Percentiles rank a stretch among this genome's conserved stretches.
These are phyloP conservation scores for Penicillium chermesinum DNA, from an alignment of 495 filamentous ascomycete genomes.

Conservation along the genomic window DNA sequence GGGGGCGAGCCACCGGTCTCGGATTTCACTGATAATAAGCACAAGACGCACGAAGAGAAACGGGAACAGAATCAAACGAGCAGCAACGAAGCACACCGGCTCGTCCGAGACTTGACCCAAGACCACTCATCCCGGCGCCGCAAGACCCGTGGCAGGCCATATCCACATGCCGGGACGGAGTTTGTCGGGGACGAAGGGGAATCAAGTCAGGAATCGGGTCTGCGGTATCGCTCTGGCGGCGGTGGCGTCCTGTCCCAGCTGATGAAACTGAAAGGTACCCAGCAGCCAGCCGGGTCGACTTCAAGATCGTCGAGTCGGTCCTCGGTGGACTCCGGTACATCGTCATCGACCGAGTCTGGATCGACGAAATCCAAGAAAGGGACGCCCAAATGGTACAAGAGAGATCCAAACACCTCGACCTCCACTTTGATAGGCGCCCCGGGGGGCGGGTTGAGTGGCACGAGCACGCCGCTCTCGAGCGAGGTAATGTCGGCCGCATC, in stretches of 20 bases:
- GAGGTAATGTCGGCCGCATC: slow-evolving; percentile 27
- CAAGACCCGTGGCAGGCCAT: slow-evolving; percentile 15
- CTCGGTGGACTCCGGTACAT: slow-evolving; percentile 3
- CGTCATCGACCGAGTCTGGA: slow-evolving; percentile 8
- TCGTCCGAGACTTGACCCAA: slow-evolving; percentile 31
- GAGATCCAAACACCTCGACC: slow-evolving; percentile 24
- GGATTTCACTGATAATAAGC: slow-evolving; percentile 28
- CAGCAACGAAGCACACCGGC: slow-evolving; percentile 25
- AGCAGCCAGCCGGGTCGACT: slow-evolving; percentile 3
- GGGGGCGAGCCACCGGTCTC: slow-evolving; percentile 23
- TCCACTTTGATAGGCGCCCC: slow-evolving; percentile 20
- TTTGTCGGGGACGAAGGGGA: slow-evolving; percentile 12
- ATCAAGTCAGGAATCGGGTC: slow-evolving; percentile 10
- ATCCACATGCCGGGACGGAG: slow-evolving; percentile 11
- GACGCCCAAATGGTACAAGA: slow-evolving; percentile 35
- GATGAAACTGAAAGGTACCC: slow-evolving; percentile 23
- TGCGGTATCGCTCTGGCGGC: slow-evolving; percentile 23
- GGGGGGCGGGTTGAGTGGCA: slow-evolving; percentile 19
- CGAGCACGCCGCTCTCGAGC: slow-evolving; percentile 27
- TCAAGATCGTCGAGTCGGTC: slow-evolving; percentile 14
- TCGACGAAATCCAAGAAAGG: slow-evolving; percentile 19
- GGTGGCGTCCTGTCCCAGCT: slow-evolving; percentile 35
- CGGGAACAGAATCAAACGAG: slow-evolving; percentile 11
- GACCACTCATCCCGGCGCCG: slow-evolving; percentile 24
- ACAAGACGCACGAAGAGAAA: slow-evolving; percentile 28